Conservation (phyloP, 2,329 filamentous ascomycete species). For the Diaporthe citrichinensis region DNA sequence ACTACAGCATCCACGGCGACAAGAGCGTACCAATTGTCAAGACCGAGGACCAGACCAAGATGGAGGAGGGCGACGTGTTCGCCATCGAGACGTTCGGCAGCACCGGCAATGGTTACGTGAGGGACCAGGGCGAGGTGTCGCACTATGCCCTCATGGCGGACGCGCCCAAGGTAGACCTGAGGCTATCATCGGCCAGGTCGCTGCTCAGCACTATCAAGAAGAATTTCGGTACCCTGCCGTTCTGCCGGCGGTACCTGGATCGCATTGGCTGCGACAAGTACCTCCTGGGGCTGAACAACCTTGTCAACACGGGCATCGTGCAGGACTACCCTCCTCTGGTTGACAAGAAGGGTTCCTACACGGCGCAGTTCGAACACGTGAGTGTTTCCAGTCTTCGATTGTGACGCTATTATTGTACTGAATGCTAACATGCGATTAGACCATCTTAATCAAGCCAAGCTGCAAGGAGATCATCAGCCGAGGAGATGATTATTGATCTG, state of each 20-base stretch:
- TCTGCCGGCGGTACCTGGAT: constrained; percentile 91
- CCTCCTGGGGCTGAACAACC: constrained; percentile 89
- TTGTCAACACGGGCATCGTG: constrained; percentile 86
- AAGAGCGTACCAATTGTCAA: constrained; percentile 97
- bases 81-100: constrained; percentile 97
- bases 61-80: constrained; percentile 97
- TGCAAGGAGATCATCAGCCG: constrained; percentile 91
- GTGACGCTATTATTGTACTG: neutral
- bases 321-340: constrained; percentile 91
- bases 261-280: constrained; percentile 96
- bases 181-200: constrained; percentile 85
- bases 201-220: constrained; percentile 92
- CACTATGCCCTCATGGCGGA: constrained; percentile 86
- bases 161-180: constrained; percentile 81
- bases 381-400: constrained; percentile 54
- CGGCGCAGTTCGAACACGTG: constrained; percentile 95
- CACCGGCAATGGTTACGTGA: constrained; percentile 89
- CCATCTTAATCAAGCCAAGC: constrained; percentile 81
- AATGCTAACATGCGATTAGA: constrained; percentile 60
- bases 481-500: constrained; percentile 82
- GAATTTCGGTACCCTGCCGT: constrained; percentile 94
- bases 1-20: constrained; percentile 90
- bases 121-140: constrained; percentile 90
- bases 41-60: constrained; percentile 88
- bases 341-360: constrained; percentile 95